phyloP scores from a whole-genome alignment of 305 asterid genomes.

The Ilex paraguariensis region DNA sequence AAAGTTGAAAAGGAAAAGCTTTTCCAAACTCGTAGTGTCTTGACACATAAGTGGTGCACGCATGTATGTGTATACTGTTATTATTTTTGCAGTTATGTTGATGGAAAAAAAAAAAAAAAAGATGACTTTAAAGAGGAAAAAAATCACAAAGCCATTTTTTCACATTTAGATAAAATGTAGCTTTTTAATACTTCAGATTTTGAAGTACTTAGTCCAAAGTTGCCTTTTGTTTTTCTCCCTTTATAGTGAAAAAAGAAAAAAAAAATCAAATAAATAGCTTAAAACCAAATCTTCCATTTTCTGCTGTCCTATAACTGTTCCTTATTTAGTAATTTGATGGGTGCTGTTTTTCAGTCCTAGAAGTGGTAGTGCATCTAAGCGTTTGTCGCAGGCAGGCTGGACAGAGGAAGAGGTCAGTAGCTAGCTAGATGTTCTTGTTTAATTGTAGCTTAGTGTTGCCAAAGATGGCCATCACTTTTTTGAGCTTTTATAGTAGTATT shows the following conservation, averaged over 20 bases:
- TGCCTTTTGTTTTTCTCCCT: too few relatives aligned
- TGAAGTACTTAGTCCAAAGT: background rate
- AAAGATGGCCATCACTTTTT: background rate
- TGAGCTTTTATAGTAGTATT: background rate
- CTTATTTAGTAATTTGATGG: conserved; percentile 5
- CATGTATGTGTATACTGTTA: too few relatives aligned
- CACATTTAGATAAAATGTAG: too few relatives aligned
- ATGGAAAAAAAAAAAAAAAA: too few relatives aligned
- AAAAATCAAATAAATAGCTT: too few relatives aligned
- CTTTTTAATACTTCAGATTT: background rate
- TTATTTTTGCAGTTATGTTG: too few relatives aligned
- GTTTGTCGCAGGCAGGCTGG: conserved; percentile 93
- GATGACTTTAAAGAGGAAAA: too few relatives aligned
- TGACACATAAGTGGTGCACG: too few relatives aligned
- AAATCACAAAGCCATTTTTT: too few relatives aligned
- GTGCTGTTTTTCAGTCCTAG: conserved; percentile 25
- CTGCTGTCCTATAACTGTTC: background rate
- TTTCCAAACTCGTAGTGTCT: too few relatives aligned
- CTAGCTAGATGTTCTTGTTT: conserved; percentile 9
- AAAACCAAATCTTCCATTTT: background rate
- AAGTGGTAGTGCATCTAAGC: conserved; percentile 46
- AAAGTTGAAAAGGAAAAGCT: too few relatives aligned
- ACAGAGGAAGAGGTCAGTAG: conserved; percentile 68
- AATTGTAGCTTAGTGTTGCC: background rate
- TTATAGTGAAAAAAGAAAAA: too few relatives aligned